Evolutionary conservation across 495 filamentous ascomycete genomes (phyloP).

Genomic region (Cudoniella acicularis): DNA sequence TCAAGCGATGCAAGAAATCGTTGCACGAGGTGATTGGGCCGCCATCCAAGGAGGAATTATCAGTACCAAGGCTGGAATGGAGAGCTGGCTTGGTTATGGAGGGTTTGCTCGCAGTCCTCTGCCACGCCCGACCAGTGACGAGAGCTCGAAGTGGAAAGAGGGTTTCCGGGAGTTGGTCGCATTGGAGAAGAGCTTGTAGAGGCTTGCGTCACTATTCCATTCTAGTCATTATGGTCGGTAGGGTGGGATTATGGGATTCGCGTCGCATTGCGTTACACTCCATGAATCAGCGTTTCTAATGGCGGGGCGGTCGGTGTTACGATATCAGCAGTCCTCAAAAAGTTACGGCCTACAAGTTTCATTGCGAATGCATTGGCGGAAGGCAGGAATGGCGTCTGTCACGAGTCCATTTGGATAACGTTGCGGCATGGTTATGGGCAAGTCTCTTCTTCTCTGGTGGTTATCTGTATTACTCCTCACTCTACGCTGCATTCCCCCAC

Average conservation of each 20-base stretch:
- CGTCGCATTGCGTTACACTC: background rate
- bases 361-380: background rate
- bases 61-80: conserved; percentile 76
- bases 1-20: conserved; percentile 69
- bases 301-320: background rate
- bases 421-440: background rate
- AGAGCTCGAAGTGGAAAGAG: conserved; percentile 59
- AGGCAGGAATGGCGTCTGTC: background rate
- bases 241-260: background rate
- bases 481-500: background rate
- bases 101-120: conserved; percentile 72
- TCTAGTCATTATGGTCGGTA: background rate
- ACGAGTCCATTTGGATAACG: background rate
- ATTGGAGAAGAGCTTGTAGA: conserved; percentile 48
- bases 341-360: background rate
- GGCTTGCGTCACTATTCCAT: background rate
- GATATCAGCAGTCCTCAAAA: background rate
- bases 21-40: conserved; percentile 83
- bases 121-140: conserved; percentile 59
- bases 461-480: background rate
- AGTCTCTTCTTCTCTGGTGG: background rate
- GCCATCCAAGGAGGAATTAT: conserved; percentile 84
- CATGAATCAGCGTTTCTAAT: background rate
- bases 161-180: conserved; percentile 72
- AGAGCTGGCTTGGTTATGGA: conserved; percentile 74